phyloP scores from a whole-genome alignment of 2,329 filamentous ascomycete species.

The Aspergillus nomiae region DNA sequence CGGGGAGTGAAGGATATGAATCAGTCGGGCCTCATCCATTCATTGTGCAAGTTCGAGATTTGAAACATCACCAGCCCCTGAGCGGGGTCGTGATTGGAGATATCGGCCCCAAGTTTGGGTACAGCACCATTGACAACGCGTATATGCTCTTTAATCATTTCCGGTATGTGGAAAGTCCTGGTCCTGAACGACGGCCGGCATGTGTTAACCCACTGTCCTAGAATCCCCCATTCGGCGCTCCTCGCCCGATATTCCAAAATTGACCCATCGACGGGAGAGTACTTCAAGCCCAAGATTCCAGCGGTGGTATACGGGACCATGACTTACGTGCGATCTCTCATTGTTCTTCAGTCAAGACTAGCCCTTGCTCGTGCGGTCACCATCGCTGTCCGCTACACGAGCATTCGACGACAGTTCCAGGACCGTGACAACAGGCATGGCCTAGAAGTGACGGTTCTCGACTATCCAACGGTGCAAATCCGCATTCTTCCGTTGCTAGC shows the following conservation, averaged over 20 bases:
- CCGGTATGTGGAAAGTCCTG: constrained; percentile 44
- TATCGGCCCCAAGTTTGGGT: constrained; percentile 57
- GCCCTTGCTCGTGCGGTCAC: constrained; percentile 56
- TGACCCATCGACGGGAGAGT: background rate
- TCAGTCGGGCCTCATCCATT: constrained; percentile 54
- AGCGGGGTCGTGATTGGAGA: constrained; percentile 54
- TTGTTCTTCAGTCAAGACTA: constrained; percentile 50
- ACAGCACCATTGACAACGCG: constrained; percentile 55
- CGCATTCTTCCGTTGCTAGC: constrained; percentile 54
- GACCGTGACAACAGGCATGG: constrained; percentile 47
- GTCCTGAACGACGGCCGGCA: background rate
- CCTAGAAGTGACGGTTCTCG: constrained; percentile 49
- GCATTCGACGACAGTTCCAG: constrained; percentile 52
- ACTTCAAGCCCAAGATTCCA: background rate
- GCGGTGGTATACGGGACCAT: constrained; percentile 54
- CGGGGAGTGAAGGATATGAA: constrained; percentile 35
- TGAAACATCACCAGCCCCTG: constrained; percentile 36
- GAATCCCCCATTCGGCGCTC: no score
- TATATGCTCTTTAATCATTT: constrained; percentile 48
- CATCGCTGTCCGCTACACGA: constrained; percentile 53
- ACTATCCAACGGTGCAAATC: constrained; percentile 58
- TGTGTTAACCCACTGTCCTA: no score
- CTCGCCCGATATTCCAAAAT: no score
- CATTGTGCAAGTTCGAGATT: constrained; percentile 50
- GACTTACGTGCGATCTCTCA: constrained; percentile 49